Percentiles rank a stretch among this genome's conserved stretches.
Conservation (phyloP, 345 rosid genomes). For the Bretschneidera sinensis region DNA sequence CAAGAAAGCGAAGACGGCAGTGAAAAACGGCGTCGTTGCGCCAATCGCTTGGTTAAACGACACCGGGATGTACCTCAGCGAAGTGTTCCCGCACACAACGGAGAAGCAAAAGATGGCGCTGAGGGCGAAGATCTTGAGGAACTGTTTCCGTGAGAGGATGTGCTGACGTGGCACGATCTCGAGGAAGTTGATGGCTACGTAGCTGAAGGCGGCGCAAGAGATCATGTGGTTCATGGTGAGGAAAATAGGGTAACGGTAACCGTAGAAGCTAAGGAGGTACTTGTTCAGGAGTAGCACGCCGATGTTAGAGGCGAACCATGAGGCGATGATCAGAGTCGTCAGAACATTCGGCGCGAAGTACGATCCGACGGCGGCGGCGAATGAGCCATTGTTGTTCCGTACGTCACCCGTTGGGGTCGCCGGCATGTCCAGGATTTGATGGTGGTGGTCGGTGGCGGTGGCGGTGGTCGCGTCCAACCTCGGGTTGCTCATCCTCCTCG, state of each 20-base stretch:
- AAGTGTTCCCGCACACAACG: slow-evolving; percentile 94
- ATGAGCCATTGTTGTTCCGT: slow-evolving; percentile 34
- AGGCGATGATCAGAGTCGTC: slow-evolving; percentile 72
- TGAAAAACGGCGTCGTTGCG: slow-evolving; percentile 98
- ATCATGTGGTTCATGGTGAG: slow-evolving; percentile 92
- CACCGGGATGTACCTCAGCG: slow-evolving; percentile 86
- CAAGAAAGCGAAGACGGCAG: slow-evolving; percentile 86
- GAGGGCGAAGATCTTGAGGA: slow-evolving; percentile 70
- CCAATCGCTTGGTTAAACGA: slow-evolving; percentile 98
- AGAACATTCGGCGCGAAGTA: slow-evolving; percentile 55
- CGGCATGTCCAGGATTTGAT: slow-evolving; percentile 68
- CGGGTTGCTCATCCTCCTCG: slow-evolving; percentile 98
- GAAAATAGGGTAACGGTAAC: slow-evolving; percentile 89
- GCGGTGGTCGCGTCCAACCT: slow-evolving; percentile 48
- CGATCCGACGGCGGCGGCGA: slow-evolving; percentile 27
- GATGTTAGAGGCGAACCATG: slow-evolving; percentile 93
- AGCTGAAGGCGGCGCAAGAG: slow-evolving; percentile 79
- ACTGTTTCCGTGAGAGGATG: slow-evolving; percentile 69
- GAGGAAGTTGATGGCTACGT: slow-evolving; percentile 60
- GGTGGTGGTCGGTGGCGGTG: no score
- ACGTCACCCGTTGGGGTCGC: slow-evolving; percentile 80
- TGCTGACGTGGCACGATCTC: slow-evolving; percentile 85
- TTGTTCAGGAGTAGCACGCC: slow-evolving; percentile 93
- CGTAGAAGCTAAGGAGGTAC: slow-evolving; percentile 88
- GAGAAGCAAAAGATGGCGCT: slow-evolving; percentile 88